Percentiles rank a stretch among this genome's conserved stretches.
These are phyloP conservation scores for Speleostelium caveatum DNA, from an alignment of 78 protist genomes.

Conservation along the genomic window DNA sequence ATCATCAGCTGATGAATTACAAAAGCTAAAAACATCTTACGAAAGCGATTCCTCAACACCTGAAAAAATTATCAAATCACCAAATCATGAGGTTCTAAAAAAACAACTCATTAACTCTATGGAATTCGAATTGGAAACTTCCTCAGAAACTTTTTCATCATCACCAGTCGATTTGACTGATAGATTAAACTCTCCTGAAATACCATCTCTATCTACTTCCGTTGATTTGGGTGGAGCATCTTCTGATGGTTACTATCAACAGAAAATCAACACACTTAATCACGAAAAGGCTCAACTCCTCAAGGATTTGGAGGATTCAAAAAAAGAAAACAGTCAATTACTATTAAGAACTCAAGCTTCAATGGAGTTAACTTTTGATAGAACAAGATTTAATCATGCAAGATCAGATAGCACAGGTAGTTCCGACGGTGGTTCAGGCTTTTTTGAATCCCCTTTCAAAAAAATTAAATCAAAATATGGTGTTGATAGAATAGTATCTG, in stretches of 20 bases:
- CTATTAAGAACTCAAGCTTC: slow-evolving; percentile 1
- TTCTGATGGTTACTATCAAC: neutral
- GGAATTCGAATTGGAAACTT: slow-evolving; percentile 28
- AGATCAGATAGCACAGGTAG: slow-evolving; percentile 19
- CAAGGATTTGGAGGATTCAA: slow-evolving; percentile 8
- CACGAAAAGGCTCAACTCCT: slow-evolving; percentile 3
- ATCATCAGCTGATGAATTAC: neutral
- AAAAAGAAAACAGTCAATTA: neutral
- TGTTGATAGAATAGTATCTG: slow-evolving; percentile 46
- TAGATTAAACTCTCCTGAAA: slow-evolving; percentile 38
- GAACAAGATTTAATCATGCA: too few species aligned
- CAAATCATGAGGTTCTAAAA: neutral
- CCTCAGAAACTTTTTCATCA: slow-evolving; percentile 38
- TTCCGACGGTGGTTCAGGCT: neutral
- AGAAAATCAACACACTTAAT: neutral
- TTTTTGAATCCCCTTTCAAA: neutral
- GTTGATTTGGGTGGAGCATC: slow-evolving; percentile 11
- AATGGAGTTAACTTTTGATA: too few species aligned
- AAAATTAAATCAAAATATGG: slow-evolving; percentile 76
- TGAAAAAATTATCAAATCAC: neutral
- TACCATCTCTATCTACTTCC: slow-evolving; percentile 2
- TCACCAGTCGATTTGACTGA: slow-evolving; percentile 3
- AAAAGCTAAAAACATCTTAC: neutral
- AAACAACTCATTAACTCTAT: slow-evolving; percentile 62
- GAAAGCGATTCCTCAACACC: neutral